Conservation (phyloP, 2,329 filamentous ascomycete species). For the Rhynchosporium secalis region DNA sequence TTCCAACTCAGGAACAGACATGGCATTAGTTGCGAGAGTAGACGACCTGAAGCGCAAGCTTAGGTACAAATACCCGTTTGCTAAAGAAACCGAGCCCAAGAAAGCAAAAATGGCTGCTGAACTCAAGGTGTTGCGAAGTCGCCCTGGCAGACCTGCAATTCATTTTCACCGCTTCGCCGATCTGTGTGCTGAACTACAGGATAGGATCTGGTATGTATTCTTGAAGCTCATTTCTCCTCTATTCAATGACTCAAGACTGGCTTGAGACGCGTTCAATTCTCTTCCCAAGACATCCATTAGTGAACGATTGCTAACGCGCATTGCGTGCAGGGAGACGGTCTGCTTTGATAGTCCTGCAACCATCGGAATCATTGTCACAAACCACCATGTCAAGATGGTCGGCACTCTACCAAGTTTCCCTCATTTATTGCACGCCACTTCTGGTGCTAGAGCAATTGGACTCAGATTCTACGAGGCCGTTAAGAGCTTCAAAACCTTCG, state of each 20-base stretch:
- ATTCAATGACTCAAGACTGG: too few relatives aligned
- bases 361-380: conserved; percentile 5
- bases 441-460: conserved; percentile 14
- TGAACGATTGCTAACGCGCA: too few relatives aligned
- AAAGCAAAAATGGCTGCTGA: too few relatives aligned
- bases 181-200: conserved; percentile 14
- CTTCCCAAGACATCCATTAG: too few relatives aligned
- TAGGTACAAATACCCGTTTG: too few relatives aligned
- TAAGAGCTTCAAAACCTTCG: conserved; percentile 1
- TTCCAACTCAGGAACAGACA: too few relatives aligned
- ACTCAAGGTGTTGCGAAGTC: not conserved
- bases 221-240: too few relatives aligned
- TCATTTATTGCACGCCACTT: conserved; percentile 13
- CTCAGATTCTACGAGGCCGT: conserved; percentile 6
- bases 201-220: conserved; percentile 8
- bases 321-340: not conserved
- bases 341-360: not conserved
- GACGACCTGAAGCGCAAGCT: too few relatives aligned
- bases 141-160: not conserved
- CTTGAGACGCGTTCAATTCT: too few relatives aligned
- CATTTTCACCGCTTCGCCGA: conserved; percentile 17
- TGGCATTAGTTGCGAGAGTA: too few relatives aligned
- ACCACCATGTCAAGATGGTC: not conserved
- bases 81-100: too few relatives aligned
- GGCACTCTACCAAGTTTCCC: conserved; percentile 1